Evolutionary conservation across 139 green algal species (phyloP), one percentile per base, ranked within the genome.

Genomic region (Pycnococcus provasolii): DNA sequence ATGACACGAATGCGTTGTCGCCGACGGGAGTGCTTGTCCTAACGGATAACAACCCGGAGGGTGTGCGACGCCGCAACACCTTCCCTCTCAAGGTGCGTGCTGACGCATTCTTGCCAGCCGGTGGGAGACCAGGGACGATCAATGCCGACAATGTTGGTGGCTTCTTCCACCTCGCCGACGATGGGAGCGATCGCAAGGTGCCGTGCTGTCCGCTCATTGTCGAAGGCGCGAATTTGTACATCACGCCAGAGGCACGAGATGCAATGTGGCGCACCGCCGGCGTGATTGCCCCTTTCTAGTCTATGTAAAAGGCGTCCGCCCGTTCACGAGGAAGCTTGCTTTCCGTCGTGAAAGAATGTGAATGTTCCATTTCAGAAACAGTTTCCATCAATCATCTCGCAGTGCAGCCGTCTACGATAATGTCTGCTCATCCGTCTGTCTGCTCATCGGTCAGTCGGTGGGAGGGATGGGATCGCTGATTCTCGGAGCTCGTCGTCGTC

Each of bases 221-320:
- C 8, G 60, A 66, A 39, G 60, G 11, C 5, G 60, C 60, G 37
- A 66, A 66, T 39, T 39, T 66, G 13, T 66, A 52, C 43, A 50
- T 66, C 42, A 66, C 60, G 7, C 60, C 60, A 13, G 60, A 66
- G 60, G 60, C 60, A 5, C 60, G 60, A 39, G 4, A 54, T 15
- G 5, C 6, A 15, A 15, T 66, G 39, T 66, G 46, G 37, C 9
- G 15, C 26, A 39, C 46, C 11, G 60, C 60, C 11, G 60, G 42
- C 60, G 60, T 55, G 8, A 26, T n/a, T n/a, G n/a, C n/a, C n/a
- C n/a, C n/a, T n/a, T n/a, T n/a, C n/a, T n/a, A n/a, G n/a, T n/a
- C n/a, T n/a, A n/a, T n/a, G n/a, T n/a, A n/a, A n/a, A n/a, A n/a
- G n/a, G n/a, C n/a, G n/a, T n/a, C n/a, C n/a, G 26, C 26, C 26